Evolutionary conservation across 345 rosid species (phyloP).

Genomic region (Aurinia saxatilis): DNA sequence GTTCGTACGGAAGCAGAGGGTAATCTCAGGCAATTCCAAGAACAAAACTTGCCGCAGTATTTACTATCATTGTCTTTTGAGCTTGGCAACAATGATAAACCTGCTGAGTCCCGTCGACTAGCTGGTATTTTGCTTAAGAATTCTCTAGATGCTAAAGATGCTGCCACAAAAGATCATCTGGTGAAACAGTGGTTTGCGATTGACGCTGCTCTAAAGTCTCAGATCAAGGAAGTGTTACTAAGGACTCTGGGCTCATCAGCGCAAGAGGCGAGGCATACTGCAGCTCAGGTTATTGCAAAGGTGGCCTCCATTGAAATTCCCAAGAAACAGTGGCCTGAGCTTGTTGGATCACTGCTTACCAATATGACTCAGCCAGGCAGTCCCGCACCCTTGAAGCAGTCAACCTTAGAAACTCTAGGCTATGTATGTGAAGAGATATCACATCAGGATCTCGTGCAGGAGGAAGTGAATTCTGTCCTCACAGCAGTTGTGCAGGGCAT

Average conservation of each 20-base stretch:
- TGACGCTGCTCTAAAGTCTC: conserved; percentile 54
- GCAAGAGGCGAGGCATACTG: conserved; percentile 73
- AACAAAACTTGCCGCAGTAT: conserved; percentile 66
- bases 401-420: conserved; percentile 86
- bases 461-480: conserved; percentile 84
- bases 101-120: conserved; percentile 70
- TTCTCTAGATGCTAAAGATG: conserved; percentile 83
- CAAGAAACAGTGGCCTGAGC: conserved; percentile 90
- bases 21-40: conserved; percentile 67
- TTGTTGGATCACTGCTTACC: conserved; percentile 55
- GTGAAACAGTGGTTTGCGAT: conserved; percentile 71
- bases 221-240: conserved; percentile 64
- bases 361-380: conserved; percentile 71
- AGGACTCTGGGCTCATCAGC: conserved; percentile 67
- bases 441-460: conserved; percentile 75
- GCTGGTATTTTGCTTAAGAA: conserved; percentile 95
- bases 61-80: conserved; percentile 71
- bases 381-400: conserved; percentile 61
- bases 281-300: conserved; percentile 87
- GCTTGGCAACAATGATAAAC: conserved; percentile 73
- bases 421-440: conserved; percentile 91
- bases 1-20: conserved; percentile 76
- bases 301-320: conserved; percentile 90
- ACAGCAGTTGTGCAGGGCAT: conserved; percentile 98
- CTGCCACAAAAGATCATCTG: conserved; percentile 52